Conservation (phyloP, 179 eudicot species). For the Beta lomatogona region DNA sequence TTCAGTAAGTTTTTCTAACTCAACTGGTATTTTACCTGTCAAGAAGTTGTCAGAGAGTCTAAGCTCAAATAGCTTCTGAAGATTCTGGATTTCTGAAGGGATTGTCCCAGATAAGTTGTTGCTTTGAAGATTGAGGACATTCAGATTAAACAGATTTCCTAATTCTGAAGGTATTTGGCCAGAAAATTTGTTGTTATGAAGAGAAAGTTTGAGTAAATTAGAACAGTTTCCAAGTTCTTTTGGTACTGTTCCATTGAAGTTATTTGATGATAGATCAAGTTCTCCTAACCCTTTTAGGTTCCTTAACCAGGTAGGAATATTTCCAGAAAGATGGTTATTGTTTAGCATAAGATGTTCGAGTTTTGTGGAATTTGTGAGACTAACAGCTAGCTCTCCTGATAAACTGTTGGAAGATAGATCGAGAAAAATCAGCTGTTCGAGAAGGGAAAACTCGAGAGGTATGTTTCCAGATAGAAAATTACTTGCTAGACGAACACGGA, state of each 20-base stretch:
- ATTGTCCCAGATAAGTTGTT: constrained; percentile 76
- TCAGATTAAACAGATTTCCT: constrained; percentile 61
- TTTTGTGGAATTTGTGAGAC: constrained; percentile 50
- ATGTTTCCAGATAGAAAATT: constrained; percentile 59
- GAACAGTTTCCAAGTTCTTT: constrained; percentile 62
- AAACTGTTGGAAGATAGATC: constrained; percentile 75
- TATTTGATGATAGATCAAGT: constrained; percentile 70
- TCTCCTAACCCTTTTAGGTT: constrained; percentile 68
- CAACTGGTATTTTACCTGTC: constrained; percentile 67
- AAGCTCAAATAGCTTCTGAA: constrained; percentile 70
- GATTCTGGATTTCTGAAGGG: constrained; percentile 65
- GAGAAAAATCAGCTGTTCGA: constrained; percentile 60
- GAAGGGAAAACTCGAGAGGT: constrained; percentile 53
- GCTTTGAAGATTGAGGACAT: constrained; percentile 67
- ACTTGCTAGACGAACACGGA: constrained; percentile 73
- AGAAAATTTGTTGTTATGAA: constrained; percentile 59
- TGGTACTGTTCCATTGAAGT: constrained; percentile 68
- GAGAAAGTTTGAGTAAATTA: constrained; percentile 64
- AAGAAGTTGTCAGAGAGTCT: constrained; percentile 63
- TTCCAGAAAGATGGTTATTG: constrained; percentile 53
- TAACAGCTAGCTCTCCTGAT: constrained; percentile 53
- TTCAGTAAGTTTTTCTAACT: constrained; percentile 65
- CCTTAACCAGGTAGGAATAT: constrained; percentile 76
- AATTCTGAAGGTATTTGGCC: constrained; percentile 72
- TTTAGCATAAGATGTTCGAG: constrained; percentile 60